Evolutionary conservation across 2,329 filamentous ascomycete species (phyloP).

Genomic region (Fusarium tanahbumbuense): DNA sequence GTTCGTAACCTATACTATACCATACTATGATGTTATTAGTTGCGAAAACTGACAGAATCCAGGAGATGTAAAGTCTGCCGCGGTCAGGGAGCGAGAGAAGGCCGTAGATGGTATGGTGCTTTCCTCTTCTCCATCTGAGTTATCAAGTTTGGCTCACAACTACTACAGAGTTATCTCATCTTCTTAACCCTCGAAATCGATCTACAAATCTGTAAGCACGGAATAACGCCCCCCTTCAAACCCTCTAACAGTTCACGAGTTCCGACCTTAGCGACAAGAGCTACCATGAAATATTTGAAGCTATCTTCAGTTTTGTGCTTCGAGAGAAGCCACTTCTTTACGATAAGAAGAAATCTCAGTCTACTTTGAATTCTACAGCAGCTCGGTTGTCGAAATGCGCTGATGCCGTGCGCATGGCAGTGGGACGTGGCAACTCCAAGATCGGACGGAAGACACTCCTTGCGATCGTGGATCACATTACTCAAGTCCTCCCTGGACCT

Average conservation of each 20-base stretch:
- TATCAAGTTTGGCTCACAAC: constrained; percentile 10
- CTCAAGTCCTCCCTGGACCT: constrained; percentile 73
- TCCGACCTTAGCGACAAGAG: constrained; percentile 74
- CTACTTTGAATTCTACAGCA: constrained; percentile 60
- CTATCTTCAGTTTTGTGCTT: constrained; percentile 76
- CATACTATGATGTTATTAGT: background rate
- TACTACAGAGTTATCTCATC: constrained; percentile 51
- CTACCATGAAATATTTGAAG: constrained; percentile 85
- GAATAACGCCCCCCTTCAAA: background rate
- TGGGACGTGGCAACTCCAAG: constrained; percentile 75
- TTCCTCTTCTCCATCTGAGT: background rate
- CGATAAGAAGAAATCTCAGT: constrained; percentile 61
- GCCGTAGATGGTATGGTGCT: constrained; percentile 55
- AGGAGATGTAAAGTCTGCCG: constrained; percentile 52
- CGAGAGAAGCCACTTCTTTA: constrained; percentile 75
- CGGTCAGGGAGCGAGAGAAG: constrained; percentile 54
- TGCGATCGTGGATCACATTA: constrained; percentile 83
- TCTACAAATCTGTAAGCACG: constrained; percentile 52
- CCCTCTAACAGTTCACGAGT: constrained; percentile 42
- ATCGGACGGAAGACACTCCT: constrained; percentile 83
- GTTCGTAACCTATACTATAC: constrained; percentile 41
- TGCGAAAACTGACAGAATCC: constrained; percentile 22
- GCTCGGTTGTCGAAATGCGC: constrained; percentile 75
- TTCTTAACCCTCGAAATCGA: constrained; percentile 54
- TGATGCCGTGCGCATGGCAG: constrained; percentile 75